Percentiles rank a stretch among this genome's conserved stretches.
These are phyloP conservation scores for Rubia tinctorum DNA, from an alignment of 305 asterid species.

Conservation along the genomic window DNA sequence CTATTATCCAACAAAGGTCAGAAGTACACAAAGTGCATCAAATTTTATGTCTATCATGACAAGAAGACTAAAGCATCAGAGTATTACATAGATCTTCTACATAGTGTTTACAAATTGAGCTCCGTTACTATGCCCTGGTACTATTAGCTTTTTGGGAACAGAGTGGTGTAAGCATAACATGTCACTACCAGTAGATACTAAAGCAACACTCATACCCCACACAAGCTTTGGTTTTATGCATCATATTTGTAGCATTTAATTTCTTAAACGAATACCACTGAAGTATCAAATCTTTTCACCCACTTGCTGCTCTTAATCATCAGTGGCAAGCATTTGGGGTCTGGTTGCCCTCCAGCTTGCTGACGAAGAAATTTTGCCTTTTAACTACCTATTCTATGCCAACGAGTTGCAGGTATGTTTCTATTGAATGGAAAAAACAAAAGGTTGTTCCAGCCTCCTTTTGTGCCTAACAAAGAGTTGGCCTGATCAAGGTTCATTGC, in stretches of 20 bases:
- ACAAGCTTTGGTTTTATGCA: neutral
- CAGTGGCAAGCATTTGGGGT: conserved; percentile 88
- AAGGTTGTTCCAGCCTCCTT: neutral
- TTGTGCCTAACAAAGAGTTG: conserved; percentile 14
- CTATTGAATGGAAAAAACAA: neutral
- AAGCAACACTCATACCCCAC: neutral
- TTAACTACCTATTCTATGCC: conserved; percentile 68
- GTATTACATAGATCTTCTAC: neutral
- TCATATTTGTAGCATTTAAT: neutral
- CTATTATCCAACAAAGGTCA: neutral
- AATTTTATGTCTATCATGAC: neutral
- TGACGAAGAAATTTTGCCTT: conserved; percentile 73
- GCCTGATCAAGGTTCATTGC: conserved; percentile 15
- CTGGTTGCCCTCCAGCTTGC: conserved; percentile 79
- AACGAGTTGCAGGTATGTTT: conserved; percentile 67
- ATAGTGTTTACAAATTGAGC: neutral
- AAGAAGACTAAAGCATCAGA: neutral
- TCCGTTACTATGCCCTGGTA: neutral
- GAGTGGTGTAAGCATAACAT: neutral
- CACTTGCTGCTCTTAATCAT: conserved; percentile 15
- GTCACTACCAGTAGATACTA: conserved; percentile 4
- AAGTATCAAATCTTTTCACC: conserved; percentile 4
- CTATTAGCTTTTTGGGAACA: neutral
- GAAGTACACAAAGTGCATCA: neutral
- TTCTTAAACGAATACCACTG: neutral